Percentiles rank a stretch among this genome's conserved stretches.
Conservation (phyloP, 2,329 filamentous ascomycete species). For the Trichoderma guizhouense region DNA sequence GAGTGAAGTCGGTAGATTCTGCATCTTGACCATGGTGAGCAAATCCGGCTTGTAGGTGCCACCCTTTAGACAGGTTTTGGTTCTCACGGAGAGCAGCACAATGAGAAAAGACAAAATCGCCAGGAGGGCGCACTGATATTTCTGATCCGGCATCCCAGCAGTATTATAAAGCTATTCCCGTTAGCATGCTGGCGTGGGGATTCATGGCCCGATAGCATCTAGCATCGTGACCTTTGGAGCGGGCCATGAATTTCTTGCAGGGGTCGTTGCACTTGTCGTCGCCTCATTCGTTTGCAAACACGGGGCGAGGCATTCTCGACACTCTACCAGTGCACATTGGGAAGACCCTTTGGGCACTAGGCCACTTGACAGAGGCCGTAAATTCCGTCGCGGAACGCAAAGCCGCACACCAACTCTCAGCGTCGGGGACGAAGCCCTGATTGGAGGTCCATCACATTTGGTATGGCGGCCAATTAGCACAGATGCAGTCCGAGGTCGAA, state of each 20-base stretch:
- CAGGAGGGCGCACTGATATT: not conserved
- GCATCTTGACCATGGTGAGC: not conserved
- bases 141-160: not conserved
- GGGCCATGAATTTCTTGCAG: not conserved
- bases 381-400: not conserved
- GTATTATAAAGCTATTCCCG: not conserved
- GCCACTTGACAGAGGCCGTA: not conserved
- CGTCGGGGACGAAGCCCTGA: not conserved
- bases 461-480: not conserved
- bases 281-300: not conserved
- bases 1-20: not conserved
- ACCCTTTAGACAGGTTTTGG: not conserved
- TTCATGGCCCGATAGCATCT: not conserved
- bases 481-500: not conserved
- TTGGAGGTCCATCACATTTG: not conserved
- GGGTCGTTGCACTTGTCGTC: slow-evolving; percentile 8
- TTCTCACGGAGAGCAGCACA: not conserved
- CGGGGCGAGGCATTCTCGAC: slow-evolving; percentile 3
- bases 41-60: not conserved
- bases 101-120: not conserved
- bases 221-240: not conserved
- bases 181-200: not conserved
- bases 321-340: not conserved
- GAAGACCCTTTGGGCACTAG: not conserved
- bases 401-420: not conserved